Evolutionary conservation across 768 basidiomycete species (phyloP), one percentile per base, ranked within the genome.

Genomic region (Leccinum rimulosum): DNA sequence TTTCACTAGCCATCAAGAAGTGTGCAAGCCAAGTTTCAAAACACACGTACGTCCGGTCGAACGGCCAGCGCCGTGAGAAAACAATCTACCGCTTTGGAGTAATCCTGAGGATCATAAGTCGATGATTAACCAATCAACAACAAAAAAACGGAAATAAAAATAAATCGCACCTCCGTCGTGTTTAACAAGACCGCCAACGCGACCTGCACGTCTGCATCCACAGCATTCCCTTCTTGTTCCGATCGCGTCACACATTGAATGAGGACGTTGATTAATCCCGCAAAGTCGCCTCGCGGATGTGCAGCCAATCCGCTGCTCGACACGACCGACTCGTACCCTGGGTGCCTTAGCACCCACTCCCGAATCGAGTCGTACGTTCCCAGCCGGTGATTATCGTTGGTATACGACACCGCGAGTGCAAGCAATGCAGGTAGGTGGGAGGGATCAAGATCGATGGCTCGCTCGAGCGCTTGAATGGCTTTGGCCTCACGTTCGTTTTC

Each of bases 181-280:
- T 97, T 98, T 71, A 99, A 81, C 67, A 98, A 70, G 40, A 98
- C 89, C 4, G 94, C 96, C 52, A 99, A 79, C 5, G 94, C 97
- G 52, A 98, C 86, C 75, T 99, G 97, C 30, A 95, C 86, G 72
- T 99, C 96, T 9, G 96, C 88, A 71, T 99, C 97, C 25, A 98
- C 82, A 54, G 80, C 79, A 4, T 80, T 83, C 43, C 75, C 78
- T 19, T 76, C 40, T 1, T 58, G 76, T 61, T 82, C 78, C 31
- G 57, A 59, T 62, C 78, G 79, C 64, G 86, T 79, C 43, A 88
- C 95, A 82, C 98, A 88, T 15, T 77, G 79, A 63, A 98, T 91
- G 67, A 98, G 75, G 66, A 86, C 85, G n/a, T 86, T 77, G 30
- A 93, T 85, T 64, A 98, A 73, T 36, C 79, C 72, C 28, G 75